Percentiles rank a stretch among this genome's conserved stretches.
phyloP scores from a whole-genome alignment of 2,329 filamentous ascomycete species.

The Aspergillus terreus region DNA sequence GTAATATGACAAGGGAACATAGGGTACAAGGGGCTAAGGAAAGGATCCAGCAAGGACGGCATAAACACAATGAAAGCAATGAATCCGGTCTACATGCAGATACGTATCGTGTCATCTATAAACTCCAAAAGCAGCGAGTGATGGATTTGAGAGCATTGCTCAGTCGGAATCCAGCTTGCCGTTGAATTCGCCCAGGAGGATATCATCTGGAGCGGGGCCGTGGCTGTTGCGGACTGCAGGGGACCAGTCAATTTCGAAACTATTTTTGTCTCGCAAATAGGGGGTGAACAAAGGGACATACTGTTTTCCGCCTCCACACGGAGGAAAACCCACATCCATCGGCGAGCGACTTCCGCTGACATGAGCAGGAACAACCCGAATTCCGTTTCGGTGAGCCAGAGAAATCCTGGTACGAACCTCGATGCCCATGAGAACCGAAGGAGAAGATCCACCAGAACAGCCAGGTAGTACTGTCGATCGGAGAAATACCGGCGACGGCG shows the following conservation, averaged over 20 bases:
- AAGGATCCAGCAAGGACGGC: background rate
- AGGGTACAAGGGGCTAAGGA: slow-evolving; percentile 1
- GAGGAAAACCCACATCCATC: slow-evolving; percentile 98
- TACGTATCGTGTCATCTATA: slow-evolving; percentile 16
- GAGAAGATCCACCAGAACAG: slow-evolving; percentile 72
- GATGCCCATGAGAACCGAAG: slow-evolving; percentile 88
- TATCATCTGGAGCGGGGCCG: slow-evolving; percentile 61
- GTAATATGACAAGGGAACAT: background rate
- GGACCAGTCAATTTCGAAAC: slow-evolving; percentile 7
- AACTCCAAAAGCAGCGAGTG: background rate
- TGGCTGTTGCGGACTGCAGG: slow-evolving; percentile 50
- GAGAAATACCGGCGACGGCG: slow-evolving; percentile 71
- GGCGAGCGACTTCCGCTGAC: slow-evolving; percentile 76
- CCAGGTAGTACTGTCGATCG: slow-evolving; percentile 74
- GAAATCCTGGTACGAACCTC: slow-evolving; percentile 77
- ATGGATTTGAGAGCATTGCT: slow-evolving; percentile 9
- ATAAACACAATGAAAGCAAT: slow-evolving; percentile 3
- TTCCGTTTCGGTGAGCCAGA: slow-evolving; percentile 82
- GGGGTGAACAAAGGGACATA: slow-evolving; percentile 33
- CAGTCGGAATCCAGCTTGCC: slow-evolving; percentile 63
- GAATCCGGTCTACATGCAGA: slow-evolving; percentile 18
- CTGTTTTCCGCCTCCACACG: slow-evolving; percentile 92
- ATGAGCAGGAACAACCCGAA: slow-evolving; percentile 85
- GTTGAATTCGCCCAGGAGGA: slow-evolving; percentile 69
- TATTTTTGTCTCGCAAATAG: background rate